phyloP scores from a whole-genome alignment of 306 rosid species.

The Lathyrus aphaca region DNA sequence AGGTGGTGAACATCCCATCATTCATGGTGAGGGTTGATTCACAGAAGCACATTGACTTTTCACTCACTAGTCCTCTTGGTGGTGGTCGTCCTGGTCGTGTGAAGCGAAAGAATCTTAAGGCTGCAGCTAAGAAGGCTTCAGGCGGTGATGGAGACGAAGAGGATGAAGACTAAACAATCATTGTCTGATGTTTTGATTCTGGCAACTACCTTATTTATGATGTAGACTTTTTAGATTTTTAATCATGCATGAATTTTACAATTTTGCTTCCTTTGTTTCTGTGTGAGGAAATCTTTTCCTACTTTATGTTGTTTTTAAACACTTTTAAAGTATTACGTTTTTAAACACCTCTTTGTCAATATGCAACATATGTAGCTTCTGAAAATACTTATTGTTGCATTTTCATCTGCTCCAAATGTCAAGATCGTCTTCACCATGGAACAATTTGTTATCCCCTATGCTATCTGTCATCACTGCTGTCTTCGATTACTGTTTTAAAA shows the following conservation, averaged over 20 bases:
- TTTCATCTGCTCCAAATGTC: not conserved
- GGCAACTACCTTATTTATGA: not conserved
- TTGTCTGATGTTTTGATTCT: not conserved
- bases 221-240: slow-evolving; percentile 34
- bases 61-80: slow-evolving; percentile 71
- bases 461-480: too few relatives aligned
- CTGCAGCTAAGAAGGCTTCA: slow-evolving; percentile 75
- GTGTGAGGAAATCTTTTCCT: not conserved
- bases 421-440: not conserved
- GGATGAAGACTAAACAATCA: slow-evolving; percentile 58
- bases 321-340: too few relatives aligned
- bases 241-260: not conserved
- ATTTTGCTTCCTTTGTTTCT: not conserved
- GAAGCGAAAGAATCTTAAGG: slow-evolving; percentile 63
- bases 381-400: not conserved
- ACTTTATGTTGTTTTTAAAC: not conserved
- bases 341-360: too few relatives aligned
- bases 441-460: not conserved
- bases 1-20: slow-evolving; percentile 73
- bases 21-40: slow-evolving; percentile 74
- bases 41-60: slow-evolving; percentile 76
- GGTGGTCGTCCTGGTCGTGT: slow-evolving; percentile 74
- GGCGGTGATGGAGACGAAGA: slow-evolving; percentile 78
- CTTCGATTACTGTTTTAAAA: too few relatives aligned
- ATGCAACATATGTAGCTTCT: not conserved